Conservation (phyloP, 257 asterid species). For the Osmanthus fragrans region DNA sequence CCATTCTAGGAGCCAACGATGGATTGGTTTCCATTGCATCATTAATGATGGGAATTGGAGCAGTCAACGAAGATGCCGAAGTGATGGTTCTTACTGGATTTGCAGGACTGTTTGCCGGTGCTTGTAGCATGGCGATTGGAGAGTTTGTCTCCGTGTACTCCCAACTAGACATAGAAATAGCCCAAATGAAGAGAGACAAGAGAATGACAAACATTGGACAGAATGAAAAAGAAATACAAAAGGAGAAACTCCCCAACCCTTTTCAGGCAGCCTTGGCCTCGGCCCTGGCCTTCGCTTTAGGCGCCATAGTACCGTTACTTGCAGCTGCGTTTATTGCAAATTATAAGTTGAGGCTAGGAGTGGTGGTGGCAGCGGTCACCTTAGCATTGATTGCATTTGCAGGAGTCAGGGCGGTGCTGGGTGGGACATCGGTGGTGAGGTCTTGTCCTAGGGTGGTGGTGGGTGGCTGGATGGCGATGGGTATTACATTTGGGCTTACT, state of each 20-base stretch:
- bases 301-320: slow-evolving; percentile 43
- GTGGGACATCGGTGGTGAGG: slow-evolving; percentile 42
- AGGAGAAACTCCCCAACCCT: slow-evolving; percentile 40
- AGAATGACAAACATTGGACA: background rate
- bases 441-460: slow-evolving; percentile 56
- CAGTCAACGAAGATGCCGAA: slow-evolving; percentile 34
- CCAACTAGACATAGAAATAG: slow-evolving; percentile 32
- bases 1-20: slow-evolving; percentile 16
- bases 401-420: slow-evolving; percentile 57
- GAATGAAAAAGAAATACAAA: background rate
- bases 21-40: slow-evolving; percentile 45
- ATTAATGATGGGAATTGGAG: slow-evolving; percentile 47
- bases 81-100: slow-evolving; percentile 42
- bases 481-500: slow-evolving; percentile 66
- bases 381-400: slow-evolving; percentile 61
- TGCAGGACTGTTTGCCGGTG: slow-evolving; percentile 46
- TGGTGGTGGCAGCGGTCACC: slow-evolving; percentile 54
- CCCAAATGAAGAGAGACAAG: slow-evolving; percentile 37
- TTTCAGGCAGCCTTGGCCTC: slow-evolving; percentile 43
- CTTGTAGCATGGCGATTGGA: slow-evolving; percentile 51
- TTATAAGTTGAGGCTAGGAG: slow-evolving; percentile 47
- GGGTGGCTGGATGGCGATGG: slow-evolving; percentile 95
- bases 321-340: slow-evolving; percentile 41
- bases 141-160: slow-evolving; percentile 30
- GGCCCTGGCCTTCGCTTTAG: slow-evolving; percentile 39